Evolutionary conservation across 108 stramenopile genomes (phyloP).

Genomic region (Pseudonitzschia delicatissima): DNA sequence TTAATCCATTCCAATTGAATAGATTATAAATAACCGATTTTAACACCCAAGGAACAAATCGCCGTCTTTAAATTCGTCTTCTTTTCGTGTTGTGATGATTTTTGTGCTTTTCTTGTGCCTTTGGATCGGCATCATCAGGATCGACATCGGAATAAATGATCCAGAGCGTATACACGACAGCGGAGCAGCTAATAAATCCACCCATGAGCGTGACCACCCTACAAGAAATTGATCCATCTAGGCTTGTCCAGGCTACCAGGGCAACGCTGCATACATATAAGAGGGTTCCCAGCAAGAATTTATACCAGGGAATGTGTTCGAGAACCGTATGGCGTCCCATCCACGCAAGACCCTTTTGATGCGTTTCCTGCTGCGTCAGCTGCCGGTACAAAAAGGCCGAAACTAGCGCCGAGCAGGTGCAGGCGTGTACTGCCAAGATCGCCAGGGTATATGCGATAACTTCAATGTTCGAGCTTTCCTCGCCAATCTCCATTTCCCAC

Average conservation of each 20-base stretch:
- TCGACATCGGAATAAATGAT: neutral
- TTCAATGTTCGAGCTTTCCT: neutral
- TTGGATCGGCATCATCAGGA: neutral
- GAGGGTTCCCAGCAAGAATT: neutral
- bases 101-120: too few relatives aligned
- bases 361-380: neutral
- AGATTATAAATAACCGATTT: too few relatives aligned
- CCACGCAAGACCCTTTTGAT: neutral
- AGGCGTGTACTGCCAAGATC: neutral
- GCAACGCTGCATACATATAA: neutral
- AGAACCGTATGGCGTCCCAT: neutral
- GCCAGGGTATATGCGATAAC: neutral
- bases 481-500: neutral
- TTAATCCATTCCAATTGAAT: too few relatives aligned
- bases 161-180: neutral
- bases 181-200: neutral
- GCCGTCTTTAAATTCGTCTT: too few relatives aligned
- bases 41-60: too few relatives aligned
- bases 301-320: neutral
- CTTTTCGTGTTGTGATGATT: too few relatives aligned
- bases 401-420: constrained; percentile 1
- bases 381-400: neutral
- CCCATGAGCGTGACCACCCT: neutral
- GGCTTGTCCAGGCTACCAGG: neutral
- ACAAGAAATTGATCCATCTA: neutral